phyloP scores from a whole-genome alignment of 106 monocot genomes.

The Platanthera guangdongensis region DNA sequence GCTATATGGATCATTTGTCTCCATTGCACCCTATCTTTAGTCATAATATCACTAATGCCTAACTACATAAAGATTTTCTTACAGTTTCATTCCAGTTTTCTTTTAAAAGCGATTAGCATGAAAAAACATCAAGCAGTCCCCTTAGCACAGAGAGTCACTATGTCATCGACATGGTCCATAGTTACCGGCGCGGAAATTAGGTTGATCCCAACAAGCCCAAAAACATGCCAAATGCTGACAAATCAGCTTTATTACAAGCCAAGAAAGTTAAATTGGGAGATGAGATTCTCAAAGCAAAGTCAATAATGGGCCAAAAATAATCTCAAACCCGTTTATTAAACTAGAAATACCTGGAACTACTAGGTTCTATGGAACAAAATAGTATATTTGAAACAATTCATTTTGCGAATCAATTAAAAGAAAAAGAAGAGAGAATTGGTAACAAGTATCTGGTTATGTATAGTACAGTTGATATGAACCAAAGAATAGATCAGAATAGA shows the following conservation, averaged over 20 bases:
- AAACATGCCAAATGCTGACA: neutral
- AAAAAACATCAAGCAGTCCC: neutral
- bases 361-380: neutral
- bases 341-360: neutral
- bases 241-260: neutral
- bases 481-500: too few species aligned
- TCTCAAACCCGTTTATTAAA: neutral
- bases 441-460: too few species aligned
- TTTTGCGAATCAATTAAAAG: neutral
- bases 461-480: too few species aligned
- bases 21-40: too few species aligned
- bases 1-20: too few species aligned
- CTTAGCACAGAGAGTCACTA: neutral
- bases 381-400: neutral
- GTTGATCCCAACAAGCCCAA: neutral
- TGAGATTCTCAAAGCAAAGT: neutral
- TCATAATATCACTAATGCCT: too few species aligned
- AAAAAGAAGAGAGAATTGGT: too few species aligned
- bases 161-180: neutral
- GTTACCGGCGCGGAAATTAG: neutral
- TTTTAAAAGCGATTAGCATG: neutral
- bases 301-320: neutral
- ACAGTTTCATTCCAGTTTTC: neutral
- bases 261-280: neutral
- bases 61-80: too few species aligned